Percentiles rank a stretch among this genome's conserved stretches.
Evolutionary conservation across 805 yeast species (phyloP).

Genomic region (Suhomyces kilbournensis): DNA sequence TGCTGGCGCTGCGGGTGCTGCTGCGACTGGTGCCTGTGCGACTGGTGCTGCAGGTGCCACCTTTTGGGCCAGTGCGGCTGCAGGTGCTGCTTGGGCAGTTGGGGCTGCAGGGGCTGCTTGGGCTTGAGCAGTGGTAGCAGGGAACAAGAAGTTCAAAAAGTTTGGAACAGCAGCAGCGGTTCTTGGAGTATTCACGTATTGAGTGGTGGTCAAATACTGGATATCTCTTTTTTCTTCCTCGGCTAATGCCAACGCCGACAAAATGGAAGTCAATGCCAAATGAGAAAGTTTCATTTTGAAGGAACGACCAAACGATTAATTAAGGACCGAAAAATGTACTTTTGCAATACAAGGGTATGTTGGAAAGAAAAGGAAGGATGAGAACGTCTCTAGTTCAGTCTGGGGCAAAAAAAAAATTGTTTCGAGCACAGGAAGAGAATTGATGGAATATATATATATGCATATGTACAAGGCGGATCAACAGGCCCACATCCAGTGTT

Average conservation of each 20-base stretch:
- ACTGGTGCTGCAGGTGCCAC: constrained; percentile 21
- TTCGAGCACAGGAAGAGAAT: background rate
- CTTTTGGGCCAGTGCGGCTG: no score
- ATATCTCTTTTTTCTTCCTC: constrained; percentile 6
- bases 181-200: background rate
- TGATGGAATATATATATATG: background rate
- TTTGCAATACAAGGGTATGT: background rate
- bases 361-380: background rate
- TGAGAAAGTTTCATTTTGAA: constrained; percentile 5
- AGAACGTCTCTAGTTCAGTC: background rate
- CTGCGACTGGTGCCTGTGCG: constrained; percentile 18
- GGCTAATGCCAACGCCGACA: constrained; percentile 7
- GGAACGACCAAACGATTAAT: background rate
- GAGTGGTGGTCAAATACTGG: constrained; percentile 4
- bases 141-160: constrained; percentile 1
- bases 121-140: constrained; percentile 3
- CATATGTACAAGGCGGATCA: background rate
- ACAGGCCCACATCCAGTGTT: background rate
- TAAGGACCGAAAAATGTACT: background rate
- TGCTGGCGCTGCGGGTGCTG: constrained; percentile 24
- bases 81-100: no score
- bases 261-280: constrained; percentile 4
- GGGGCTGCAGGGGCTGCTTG: constrained; percentile 2
- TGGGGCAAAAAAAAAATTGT: background rate
- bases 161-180: constrained; percentile 1